Evolutionary conservation across 495 filamentous ascomycete species (phyloP).

Genomic region (Penicillium mononematosum): DNA sequence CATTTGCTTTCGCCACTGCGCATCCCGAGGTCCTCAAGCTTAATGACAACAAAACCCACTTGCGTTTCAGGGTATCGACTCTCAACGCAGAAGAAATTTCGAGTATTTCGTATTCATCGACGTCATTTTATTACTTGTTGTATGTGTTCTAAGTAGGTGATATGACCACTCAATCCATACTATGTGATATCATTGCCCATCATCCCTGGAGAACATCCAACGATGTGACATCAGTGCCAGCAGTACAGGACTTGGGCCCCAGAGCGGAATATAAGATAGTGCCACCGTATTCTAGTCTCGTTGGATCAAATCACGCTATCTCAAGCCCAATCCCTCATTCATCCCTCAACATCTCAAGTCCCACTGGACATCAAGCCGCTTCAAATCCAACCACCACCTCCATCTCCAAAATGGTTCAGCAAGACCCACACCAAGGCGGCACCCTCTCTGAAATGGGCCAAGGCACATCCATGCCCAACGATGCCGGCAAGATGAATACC

Average conservation of each 20-base stretch:
- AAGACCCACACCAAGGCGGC: slow-evolving; percentile 36
- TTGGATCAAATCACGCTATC: background rate
- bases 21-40: background rate
- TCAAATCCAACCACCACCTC: background rate
- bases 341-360: background rate
- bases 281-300: background rate
- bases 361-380: background rate
- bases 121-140: background rate
- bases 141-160: background rate
- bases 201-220: slow-evolving; percentile 13
- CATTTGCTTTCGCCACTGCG: background rate
- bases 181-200: slow-evolving; percentile 34
- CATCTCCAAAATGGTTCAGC: slow-evolving; percentile 21
- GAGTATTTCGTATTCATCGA: background rate
- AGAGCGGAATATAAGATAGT: slow-evolving; percentile 8
- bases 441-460: slow-evolving; percentile 49
- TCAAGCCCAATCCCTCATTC: background rate
- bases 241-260: background rate
- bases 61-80: background rate
- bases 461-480: slow-evolving; percentile 54
- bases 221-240: slow-evolving; percentile 25
- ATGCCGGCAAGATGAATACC: slow-evolving; percentile 50
- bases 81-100: background rate
- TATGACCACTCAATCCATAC: slow-evolving; percentile 9
- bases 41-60: background rate